phyloP scores from a whole-genome alignment of 805 yeast genomes.

The Saturnispora serradocipensis region DNA sequence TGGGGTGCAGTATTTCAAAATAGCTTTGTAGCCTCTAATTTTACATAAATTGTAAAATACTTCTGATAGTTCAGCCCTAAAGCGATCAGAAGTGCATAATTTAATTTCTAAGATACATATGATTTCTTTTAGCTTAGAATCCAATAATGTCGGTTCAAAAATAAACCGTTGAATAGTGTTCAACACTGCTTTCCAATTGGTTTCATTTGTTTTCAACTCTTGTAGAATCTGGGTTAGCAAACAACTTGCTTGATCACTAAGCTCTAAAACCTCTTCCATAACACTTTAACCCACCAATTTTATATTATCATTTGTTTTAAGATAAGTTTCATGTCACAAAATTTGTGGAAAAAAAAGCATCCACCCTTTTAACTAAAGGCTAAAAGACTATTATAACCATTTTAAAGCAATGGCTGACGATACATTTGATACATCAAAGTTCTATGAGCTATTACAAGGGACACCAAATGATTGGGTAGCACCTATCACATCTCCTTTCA shows the following conservation, averaged over 20 bases:
- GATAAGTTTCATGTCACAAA: neutral
- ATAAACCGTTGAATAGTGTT: neutral
- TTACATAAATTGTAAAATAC: slow-evolving; percentile 1
- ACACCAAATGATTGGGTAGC: neutral
- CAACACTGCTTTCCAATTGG: neutral
- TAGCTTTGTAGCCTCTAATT: neutral
- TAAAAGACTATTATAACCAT: neutral
- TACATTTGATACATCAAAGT: slow-evolving; percentile 12
- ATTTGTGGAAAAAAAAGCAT: neutral
- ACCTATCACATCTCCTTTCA: neutral
- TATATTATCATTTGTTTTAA: neutral
- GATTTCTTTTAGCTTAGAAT: neutral
- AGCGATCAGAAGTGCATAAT: neutral
- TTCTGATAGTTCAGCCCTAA: neutral
- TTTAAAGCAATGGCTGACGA: slow-evolving; percentile 4
- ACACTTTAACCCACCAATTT: neutral
- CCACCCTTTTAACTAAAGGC: neutral
- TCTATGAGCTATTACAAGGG: slow-evolving; percentile 8
- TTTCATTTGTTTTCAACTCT: neutral
- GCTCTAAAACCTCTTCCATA: neutral
- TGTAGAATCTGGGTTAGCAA: neutral
- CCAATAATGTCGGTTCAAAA: neutral
- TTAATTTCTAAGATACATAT: neutral
- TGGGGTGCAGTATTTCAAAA: neutral
- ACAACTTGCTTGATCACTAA: neutral